Conservation (phyloP, 345 rosid genomes). For the Eucalyptus caleyi region DNA sequence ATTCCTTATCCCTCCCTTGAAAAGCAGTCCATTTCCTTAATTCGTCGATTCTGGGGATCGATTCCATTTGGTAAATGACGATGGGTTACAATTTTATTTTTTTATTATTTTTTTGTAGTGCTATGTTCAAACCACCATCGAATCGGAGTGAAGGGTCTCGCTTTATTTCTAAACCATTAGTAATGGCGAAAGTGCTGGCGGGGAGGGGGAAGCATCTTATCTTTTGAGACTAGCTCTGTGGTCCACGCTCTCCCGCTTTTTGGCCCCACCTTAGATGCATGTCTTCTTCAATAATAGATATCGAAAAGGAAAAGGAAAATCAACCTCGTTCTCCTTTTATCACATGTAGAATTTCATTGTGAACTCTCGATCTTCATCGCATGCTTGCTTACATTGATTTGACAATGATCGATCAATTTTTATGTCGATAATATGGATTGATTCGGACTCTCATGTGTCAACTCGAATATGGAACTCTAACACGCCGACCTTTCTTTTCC, state of each 20-base stretch:
- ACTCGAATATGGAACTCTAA: background rate
- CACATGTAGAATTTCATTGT: background rate
- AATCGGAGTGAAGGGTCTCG: background rate
- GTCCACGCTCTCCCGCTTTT: background rate
- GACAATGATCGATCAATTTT: background rate
- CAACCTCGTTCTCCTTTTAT: background rate
- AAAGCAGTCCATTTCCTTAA: background rate
- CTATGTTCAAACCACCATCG: background rate
- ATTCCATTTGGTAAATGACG: background rate
- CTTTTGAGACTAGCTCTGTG: background rate
- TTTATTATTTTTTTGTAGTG: too few relatives aligned
- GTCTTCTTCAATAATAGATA: background rate
- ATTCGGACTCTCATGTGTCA: background rate
- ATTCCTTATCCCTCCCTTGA: background rate
- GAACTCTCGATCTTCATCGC: background rate
- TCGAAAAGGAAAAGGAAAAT: background rate
- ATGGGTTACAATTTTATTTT: too few relatives aligned
- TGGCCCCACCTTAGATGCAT: background rate
- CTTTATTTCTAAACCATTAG: background rate
- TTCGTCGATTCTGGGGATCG: background rate
- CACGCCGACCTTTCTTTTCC: fast-evolving
- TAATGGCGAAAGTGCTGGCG: background rate
- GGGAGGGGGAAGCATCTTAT: background rate
- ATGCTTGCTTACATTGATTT: background rate
- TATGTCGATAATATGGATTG: background rate